Evolutionary conservation across 2,329 filamentous ascomycete genomes (phyloP), one percentile per base, ranked within the genome.

Genomic region (Endocalyx cinctus): DNA sequence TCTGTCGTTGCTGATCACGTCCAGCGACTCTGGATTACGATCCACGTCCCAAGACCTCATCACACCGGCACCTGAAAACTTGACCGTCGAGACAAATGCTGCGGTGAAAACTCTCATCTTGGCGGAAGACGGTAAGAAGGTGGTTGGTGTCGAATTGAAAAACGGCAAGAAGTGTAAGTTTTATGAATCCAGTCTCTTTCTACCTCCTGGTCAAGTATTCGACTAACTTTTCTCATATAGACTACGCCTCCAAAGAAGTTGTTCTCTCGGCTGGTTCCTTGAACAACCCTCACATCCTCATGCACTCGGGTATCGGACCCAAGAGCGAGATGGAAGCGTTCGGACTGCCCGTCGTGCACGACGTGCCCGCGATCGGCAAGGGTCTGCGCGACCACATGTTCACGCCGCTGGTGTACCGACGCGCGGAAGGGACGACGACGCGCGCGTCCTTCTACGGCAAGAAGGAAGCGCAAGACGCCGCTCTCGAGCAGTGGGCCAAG

Each of bases 21-120:
- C 72, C 10, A 60, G 67, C n/a, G 47, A 60, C 17, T 57, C 66
- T 6, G 74, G 72, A 1, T 31, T 61, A 7, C 59, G 74, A 13
- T 66, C 65, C 0, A 79, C 73, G 0, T 67, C 75, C 0, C 58
- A 59, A 2, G 74, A 76, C 38, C 55, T 77, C 28, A 42, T 80
- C 10, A 39, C 43, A 2, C 46, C 55, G 4, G 27, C 48, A 1
- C 70, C 71, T 0, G 47, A 58, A 0, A 82, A 81, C 38, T 51
- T 82, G 25, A 69, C 64, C 1, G 58, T 81, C 17, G 40, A 72
- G 38, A 72, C 70, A 4, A 53, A 66, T 14, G 53, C 68, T 0
- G 60, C 63, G 2, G 71, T 78, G 5, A 60, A 64, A 23, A 64
- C 62, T 5, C 37, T 78, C 2, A 30, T 76, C 4, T 38, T 75